Evolutionary conservation across 768 basidiomycete genomes (phyloP).

Genomic region (Podaxis sp.): DNA sequence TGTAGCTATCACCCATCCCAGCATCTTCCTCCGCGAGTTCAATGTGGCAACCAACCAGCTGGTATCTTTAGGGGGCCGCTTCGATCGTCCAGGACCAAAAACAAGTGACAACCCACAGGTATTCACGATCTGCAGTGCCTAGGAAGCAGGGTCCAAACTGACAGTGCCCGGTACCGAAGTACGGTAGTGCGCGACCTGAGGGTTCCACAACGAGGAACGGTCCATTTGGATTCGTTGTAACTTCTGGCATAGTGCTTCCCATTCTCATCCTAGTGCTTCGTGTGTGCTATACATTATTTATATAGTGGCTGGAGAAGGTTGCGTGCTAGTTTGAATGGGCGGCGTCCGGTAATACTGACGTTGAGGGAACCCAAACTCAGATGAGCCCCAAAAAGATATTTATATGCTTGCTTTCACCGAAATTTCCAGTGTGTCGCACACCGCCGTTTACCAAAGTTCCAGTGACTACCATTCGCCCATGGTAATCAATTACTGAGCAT

Average conservation of each 20-base stretch:
- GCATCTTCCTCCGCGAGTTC: neutral
- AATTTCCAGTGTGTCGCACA: neutral
- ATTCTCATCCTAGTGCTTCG: neutral
- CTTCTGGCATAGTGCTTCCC: neutral
- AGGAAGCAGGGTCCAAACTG: neutral
- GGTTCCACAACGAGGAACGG: too few relatives aligned
- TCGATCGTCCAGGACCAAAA: neutral
- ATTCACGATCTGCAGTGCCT: neutral
- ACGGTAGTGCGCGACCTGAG: too few relatives aligned
- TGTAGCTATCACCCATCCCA: neutral
- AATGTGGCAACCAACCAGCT: neutral
- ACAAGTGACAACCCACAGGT: neutral
- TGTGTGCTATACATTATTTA: neutral
- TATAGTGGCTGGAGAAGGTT: neutral
- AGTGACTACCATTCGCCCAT: neutral
- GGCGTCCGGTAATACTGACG: neutral
- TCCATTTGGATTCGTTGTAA: neutral
- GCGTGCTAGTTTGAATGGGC: neutral
- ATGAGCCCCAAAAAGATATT: neutral
- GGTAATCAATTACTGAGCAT: neutral
- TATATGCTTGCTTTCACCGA: neutral
- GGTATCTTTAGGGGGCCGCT: neutral
- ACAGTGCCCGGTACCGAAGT: neutral
- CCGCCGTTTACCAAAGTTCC: neutral
- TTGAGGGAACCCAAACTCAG: neutral